Evolutionary conservation across 2,329 filamentous ascomycete species (phyloP), one percentile per base, ranked within the genome.

Genomic region (Gnomoniopsis sp.): DNA sequence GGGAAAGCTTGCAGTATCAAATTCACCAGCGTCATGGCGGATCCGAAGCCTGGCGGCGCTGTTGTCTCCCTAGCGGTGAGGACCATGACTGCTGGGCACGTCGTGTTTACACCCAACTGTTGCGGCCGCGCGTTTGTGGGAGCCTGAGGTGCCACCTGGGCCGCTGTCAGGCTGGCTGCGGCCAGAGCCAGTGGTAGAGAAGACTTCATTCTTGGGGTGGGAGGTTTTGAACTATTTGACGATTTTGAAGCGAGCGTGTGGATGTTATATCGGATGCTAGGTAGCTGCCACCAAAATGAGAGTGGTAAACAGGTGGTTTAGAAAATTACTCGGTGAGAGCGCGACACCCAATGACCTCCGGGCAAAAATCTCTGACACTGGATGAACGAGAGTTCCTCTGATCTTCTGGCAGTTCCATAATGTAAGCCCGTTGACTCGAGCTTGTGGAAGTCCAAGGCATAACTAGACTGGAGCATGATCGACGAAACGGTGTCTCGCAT

Each of bases 61-160:
- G 77, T 79, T 14, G 79, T 81, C 64, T 81, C 79, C 43, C 79
- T 73, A 19, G 79, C 79, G 19, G 77, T 79, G 61, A 82, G 77
- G 49, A 82, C 67, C 60, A 80, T 78, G 34, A 81, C 65, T 11
- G 65, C 59, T 2, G 79, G 78, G 61, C 79, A 82, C 47, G 44
- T 33, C 8, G 33, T 50, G 48, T 47, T 47, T 4, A 21, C 17
- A 19, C 44, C 44, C 44, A 47, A 19, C n/a, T n/a, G 7, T 47
- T 47, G 44, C n/a, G 44, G 44, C 44, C 44, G n/a, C 3, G 44
- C 44, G 44, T 19, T 19, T 6, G 44, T 47, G n/a, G 38, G 38
- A 3, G 3, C 6, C 14, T 15, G 38, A 6, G 38, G 38, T 3
- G 38, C 14, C 12, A 41, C 14, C n/a, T 41, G 38, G 6, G 38